Evolutionary conservation across 225 moss, liverwort and hornwort genomes (phyloP), one percentile per base, ranked within the genome.

Genomic region (Lunularia cruciata): DNA sequence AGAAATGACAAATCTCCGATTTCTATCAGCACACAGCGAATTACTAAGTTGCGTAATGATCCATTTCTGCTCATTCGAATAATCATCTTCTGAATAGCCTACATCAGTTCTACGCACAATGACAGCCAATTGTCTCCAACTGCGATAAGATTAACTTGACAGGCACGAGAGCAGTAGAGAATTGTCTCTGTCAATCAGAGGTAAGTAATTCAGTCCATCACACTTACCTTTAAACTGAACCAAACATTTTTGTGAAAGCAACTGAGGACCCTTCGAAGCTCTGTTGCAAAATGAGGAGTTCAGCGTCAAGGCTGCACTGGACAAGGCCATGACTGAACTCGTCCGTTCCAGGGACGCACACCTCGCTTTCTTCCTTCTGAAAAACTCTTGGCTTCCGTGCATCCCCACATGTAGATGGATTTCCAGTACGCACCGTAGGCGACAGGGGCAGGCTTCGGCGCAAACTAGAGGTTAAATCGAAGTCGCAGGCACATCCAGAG

Each of bases 141-240:
- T 3, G 20, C n/a, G 11, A 8, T 2, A 12, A 54, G 54, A 9
- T 6, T 8, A 25, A 13, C 26, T 3, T 26, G 4, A 11, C 8
- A 54, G 28, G 9, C 8, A 11, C 25, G 13, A 1, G 32, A 7
- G 26, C 30, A 12, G 57, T 32, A 57, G 32, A 57, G 26, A 11
- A 9, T 5, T 37, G 25, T 32, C 20, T 25, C 22, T 12, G 12
- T 4, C 32, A 9, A 37, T 39, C 38, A 59, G 7, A 37, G 8
- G 11, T 39, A 33, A 32, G 13, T 18, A 34, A 32, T 35, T 5
- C 16, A 33, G 5, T 2, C 8, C 26, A 5, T 5, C 32, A 18
- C 14, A 38, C 73, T 69, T 78, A 57, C 78, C 78, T 74, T 48
- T 49, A 45, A 78, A 59, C 49, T 70, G 73, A n/a, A 49, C 26